Evolutionary conservation across 2,329 filamentous ascomycete species (phyloP).

Genomic region (Aspergillus persii): DNA sequence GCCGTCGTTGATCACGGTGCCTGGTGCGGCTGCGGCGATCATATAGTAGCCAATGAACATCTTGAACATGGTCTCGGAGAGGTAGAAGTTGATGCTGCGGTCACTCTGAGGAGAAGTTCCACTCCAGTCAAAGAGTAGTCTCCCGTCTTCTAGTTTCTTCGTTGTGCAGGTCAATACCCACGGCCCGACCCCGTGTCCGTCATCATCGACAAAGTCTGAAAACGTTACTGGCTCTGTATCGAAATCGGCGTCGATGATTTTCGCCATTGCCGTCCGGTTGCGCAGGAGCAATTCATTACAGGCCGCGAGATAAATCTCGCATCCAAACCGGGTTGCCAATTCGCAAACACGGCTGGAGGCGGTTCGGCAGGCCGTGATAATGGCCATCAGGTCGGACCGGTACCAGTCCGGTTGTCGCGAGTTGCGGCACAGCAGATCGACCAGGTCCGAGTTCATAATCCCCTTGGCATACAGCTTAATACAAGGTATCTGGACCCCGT

Average conservation of each 20-base stretch:
- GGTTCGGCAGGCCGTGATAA: slow-evolving; percentile 48
- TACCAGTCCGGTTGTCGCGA: slow-evolving; percentile 51
- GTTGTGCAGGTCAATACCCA: slow-evolving; percentile 50
- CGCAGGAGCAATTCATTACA: slow-evolving; percentile 46
- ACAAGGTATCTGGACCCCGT: slow-evolving; percentile 51
- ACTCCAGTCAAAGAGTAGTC: slow-evolving; percentile 48
- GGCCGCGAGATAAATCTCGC: slow-evolving; percentile 46
- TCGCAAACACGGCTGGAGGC: slow-evolving; percentile 47
- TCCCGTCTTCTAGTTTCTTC: slow-evolving; percentile 41
- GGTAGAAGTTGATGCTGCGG: slow-evolving; percentile 32
- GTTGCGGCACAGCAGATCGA: slow-evolving; percentile 49
- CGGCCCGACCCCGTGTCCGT: slow-evolving; percentile 46
- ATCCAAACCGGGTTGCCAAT: slow-evolving; percentile 46
- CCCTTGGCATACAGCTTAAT: slow-evolving; percentile 49
- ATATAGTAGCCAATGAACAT: slow-evolving; percentile 51
- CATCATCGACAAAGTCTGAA: slow-evolving; percentile 52
- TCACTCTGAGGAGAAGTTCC: slow-evolving; percentile 43
- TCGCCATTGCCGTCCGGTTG: slow-evolving; percentile 45
- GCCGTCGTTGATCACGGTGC: slow-evolving; percentile 51
- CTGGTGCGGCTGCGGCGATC: slow-evolving; percentile 49
- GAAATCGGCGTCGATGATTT: slow-evolving; percentile 48
- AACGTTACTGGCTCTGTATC: slow-evolving; percentile 43
- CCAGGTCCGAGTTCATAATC: slow-evolving; percentile 44
- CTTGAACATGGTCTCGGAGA: slow-evolving; percentile 48
- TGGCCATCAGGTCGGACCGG: slow-evolving; percentile 47